Base-by-base conservation (phyloP, 2,329 filamentous ascomycete genomes). In the Aspergillus felis region DNA sequence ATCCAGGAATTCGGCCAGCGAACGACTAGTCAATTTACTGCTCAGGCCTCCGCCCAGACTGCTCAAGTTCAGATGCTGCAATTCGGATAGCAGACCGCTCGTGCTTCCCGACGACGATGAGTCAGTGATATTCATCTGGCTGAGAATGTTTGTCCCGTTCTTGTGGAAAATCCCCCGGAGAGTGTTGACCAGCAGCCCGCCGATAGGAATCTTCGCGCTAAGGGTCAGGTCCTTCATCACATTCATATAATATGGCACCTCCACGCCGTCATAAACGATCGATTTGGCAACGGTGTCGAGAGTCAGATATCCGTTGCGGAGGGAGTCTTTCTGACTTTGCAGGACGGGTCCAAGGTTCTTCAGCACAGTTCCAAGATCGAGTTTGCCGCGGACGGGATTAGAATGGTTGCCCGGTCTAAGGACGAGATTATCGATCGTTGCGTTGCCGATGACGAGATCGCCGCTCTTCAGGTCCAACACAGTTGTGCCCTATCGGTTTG, bases 391-490 rank as follows among this genome's bases (percentile, higher is more conserved):
- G 65, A 86, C 76, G 1, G 79, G 75, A 52, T 80, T 69, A 1
- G 66, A 74, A 66, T 85, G 83, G 61, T 76, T 73, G 25, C 84
- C 84, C 0, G 84, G 84, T n/a, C 67, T 71, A 25, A 86, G 71
- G 8, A 77, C 71, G 35, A 86, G 71, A 62, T 84, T 70, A 38
- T 76, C 68, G 28, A 86, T 71, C 0, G 80, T 77, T 2, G 78
- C 67, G 53, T 76, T 80, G 46, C 82, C 84, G 50, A 86, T 78
- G 5, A 74, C 48, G 4, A 75, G 75, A 41, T 75, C 73, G 38
- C 77, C 76, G 54, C 81, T 77, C 42, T 75, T 76, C 56, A 86
- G 76, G 57, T 80, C 73, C 61, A 85, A 73, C 5, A 80, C 79
- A 1, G 84, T 78, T 56, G 82, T 81, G 59, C 83, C 84, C 68